Evolutionary conservation across 164 flowering plant species (phyloP), one percentile per base, ranked within the genome.

Genomic region (Nelumbo lutea): DNA sequence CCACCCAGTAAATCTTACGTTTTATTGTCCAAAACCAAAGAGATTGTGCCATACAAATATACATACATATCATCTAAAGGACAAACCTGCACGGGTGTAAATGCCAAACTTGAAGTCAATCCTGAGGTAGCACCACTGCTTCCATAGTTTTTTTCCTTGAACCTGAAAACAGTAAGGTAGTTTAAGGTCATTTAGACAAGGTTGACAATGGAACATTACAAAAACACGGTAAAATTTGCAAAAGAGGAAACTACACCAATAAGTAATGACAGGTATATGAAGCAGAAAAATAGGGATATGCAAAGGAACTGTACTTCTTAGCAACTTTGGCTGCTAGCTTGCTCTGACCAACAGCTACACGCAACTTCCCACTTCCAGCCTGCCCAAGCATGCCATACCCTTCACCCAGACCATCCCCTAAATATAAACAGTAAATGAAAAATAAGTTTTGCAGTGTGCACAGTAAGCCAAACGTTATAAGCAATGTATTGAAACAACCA

Each of bases 381-480:
- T 96, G 99, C 68, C 99, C 99, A 68, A 96, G 96, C 99, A 96
- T 96, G 70, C 99, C 99, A 80, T 96, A 96, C 4, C 99, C 99
- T 77, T 93, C 98, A 15, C 99, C 98, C 44, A 96, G 85, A 46
- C 98, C 99, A 91, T 96, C 99, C 64, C 98, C 98, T 95, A 70
- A 27, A 62, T 40, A 70, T 45, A 7, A 48, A 51, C 60, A 62
- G 66, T 66, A 51, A 14, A 47, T 27, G n/a, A 57, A 64, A 70
- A 61, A 53, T 38, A 66, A 66, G 38, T 13, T 61, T 3, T 8
- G 15, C 27, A 46, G 14, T 0, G 47, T 59, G 27, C 11, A 46
- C n/a, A 64, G 7, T 1, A 60, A 55, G 4, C 5, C 7, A 6
- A 6, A 45, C 38, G 8, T 27, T 27, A 27, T 27, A 27, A 27